Evolutionary conservation across 176 grass and related monocot genomes (phyloP), one percentile per base, ranked within the genome.

Genomic region (Luzula sylvatica): DNA sequence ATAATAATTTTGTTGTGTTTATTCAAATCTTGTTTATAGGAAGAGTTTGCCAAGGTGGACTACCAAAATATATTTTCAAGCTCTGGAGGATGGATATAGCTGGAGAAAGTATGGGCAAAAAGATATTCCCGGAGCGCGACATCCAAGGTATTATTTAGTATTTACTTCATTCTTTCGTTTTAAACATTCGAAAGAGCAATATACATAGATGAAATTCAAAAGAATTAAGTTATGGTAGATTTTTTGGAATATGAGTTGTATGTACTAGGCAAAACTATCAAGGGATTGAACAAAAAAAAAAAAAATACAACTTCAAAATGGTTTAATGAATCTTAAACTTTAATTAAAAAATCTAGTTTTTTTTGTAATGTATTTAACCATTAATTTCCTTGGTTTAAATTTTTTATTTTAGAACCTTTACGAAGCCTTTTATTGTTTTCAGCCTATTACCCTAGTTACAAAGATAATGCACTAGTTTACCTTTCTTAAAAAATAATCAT

Each of bases 91-190:
- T 28, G 79, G 80, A n/a, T 73, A 67, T 46, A 80, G 79, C 63
- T 90, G 86, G 86, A 80, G 80, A 26, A 90, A 90, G 42, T 90
- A 90, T 20, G 86, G 86, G 1, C 86, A 90, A 55, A 90, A 90
- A 66, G 75, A 77, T 44, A 90, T 90, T 30, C 86, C 77, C 2
- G 75, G 79, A 59, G 75, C 86, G 17, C 80, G 24, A 64, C 64
- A 66, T 23, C 88, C 83, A 18, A 87, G 83, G 88, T 94, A n/a
- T 23, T n/a, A n/a, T n/a, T n/a, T n/a, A n/a, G n/a, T 62, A 13
- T 25, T 32, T 20, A 20, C 16, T 8, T 20, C 12, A 8, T 30
- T 17, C 5, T 19, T 57, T 9, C 13, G n/a, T 46, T 47, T 42
- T 38, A 7, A 14, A 6, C 28, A 41, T 16, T 15, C 8, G 14